Base-by-base conservation (phyloP, 495 filamentous ascomycete species). In the Rusavskia elegans region DNA sequence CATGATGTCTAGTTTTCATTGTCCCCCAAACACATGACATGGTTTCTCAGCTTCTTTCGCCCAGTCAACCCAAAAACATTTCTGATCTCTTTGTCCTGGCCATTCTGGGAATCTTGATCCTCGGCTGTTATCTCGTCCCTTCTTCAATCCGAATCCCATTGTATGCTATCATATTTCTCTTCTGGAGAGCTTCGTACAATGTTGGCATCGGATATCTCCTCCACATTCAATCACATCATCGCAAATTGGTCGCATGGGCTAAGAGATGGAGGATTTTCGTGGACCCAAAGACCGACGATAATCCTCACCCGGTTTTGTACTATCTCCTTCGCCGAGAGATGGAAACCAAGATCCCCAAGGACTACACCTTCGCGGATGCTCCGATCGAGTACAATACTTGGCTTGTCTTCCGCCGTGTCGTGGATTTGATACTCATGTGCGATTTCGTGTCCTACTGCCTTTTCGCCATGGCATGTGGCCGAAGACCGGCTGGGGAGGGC, bases 371-470 rank as follows among this genome's bases (percentile, higher is more conserved):
- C 62, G 89, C 92, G 58, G 72, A 84, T 51, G 88, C 89, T 1
- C 92, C 92, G 10, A 74, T 96, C 66, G 92, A 98, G 75, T 98
- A 95, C 74, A 98, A 98, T 69, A 93, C 93, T 46, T 98, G 92
- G 92, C 79, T 98, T 17, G 78, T 95, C 52, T 98, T 97, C 69
- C 80, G 92, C 46, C 84, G 92, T 55, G 76, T 97, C 14, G 92
- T 96, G 51, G 92, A 98, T 61, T 68, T 97, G 61, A 95, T 97
- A 57, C 73, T 98, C 59, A 94, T 98, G 88, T 94, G 89, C 70
- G 92, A 98, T 67, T 97, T 98, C 68, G 81, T 85, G 37, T 94
- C 89, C 38, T 98, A 97, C 71, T 89, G 84, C 67, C 76, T 95
- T 41, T 97, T 97, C 68, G 93, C 92, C 57, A 80, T 94, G 48